A percentile compares a stretch with the other conserved stretches of the same genome.
These are phyloP conservation scores for Boletus bicolor DNA, from an alignment of 768 basidiomycete genomes.

Conservation along the genomic window DNA sequence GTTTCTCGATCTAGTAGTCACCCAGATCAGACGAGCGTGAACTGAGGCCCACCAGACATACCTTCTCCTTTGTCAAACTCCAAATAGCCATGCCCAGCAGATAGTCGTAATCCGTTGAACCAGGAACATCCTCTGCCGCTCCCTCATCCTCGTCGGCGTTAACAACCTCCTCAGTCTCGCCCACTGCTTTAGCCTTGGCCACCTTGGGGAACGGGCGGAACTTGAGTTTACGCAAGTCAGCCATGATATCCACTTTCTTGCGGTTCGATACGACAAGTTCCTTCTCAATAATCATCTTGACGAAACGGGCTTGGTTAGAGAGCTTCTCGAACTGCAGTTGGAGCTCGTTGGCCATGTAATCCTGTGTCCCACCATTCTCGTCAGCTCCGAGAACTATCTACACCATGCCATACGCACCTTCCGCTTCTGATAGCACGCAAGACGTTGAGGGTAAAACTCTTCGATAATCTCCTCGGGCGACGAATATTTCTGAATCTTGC, in stretches of 20 bases:
- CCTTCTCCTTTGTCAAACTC: conserved; percentile 93
- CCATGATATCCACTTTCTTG: conserved; percentile 83
- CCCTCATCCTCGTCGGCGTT: conserved; percentile 49
- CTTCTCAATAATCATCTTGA: conserved; percentile 91
- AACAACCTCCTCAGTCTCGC: conserved; percentile 58
- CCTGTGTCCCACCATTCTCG: conserved; percentile 43
- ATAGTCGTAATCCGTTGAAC: conserved; percentile 81
- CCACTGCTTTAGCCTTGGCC: conserved; percentile 59
- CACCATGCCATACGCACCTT: conserved; percentile 55
- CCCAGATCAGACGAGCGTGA: conserved; percentile 4
- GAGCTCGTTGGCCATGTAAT: conserved; percentile 79
- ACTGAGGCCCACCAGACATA: conserved; percentile 24
- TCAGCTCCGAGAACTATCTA: background rate
- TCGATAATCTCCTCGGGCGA: conserved; percentile 88
- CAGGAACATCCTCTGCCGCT: conserved; percentile 40
- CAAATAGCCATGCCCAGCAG: conserved; percentile 93
- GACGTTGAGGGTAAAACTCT: conserved; percentile 86
- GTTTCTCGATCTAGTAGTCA: conserved; percentile 68
- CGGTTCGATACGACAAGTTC: conserved; percentile 81
- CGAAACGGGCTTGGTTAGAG: conserved; percentile 93
- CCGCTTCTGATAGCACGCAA: conserved; percentile 92
- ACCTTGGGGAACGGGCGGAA: conserved; percentile 93
- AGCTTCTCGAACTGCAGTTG: conserved; percentile 79
- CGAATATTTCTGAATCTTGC: conserved; percentile 92
- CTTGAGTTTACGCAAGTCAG: conserved; percentile 74